Evolutionary conservation across 164 flowering plant genomes (phyloP).

Genomic region (Kalanchoe fedtschenkoi): DNA sequence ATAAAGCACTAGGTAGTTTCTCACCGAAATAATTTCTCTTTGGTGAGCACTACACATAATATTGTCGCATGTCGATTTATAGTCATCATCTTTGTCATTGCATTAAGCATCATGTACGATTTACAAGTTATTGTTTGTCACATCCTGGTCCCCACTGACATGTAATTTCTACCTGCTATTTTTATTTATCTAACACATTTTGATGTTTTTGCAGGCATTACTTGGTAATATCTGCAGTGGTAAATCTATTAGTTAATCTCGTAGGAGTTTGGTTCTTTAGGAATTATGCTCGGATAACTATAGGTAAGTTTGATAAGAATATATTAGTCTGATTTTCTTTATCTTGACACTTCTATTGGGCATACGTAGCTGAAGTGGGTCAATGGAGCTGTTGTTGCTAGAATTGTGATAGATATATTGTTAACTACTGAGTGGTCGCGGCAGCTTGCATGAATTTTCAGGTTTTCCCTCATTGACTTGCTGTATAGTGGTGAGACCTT

Average conservation of each 20-base stretch:
- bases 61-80: background rate
- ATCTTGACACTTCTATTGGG: background rate
- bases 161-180: too few relatives aligned
- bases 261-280: slow-evolving; percentile 99
- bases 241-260: slow-evolving; percentile 86
- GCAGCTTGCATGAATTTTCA: too few relatives aligned
- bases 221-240: slow-evolving; percentile 87
- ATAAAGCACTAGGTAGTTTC: background rate
- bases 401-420: background rate
- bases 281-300: slow-evolving; percentile 77
- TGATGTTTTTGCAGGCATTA: slow-evolving; percentile 58
- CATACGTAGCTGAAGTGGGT: background rate
- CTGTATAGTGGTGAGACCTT: too few relatives aligned
- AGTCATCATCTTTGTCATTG: background rate
- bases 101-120: background rate
- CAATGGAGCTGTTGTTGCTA: background rate
- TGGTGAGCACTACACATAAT: background rate
- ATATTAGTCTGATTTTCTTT: background rate
- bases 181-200: too few relatives aligned
- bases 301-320: slow-evolving; percentile 38
- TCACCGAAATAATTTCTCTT: background rate
- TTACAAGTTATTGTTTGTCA: background rate
- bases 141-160: background rate
- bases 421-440: too few relatives aligned
- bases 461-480: too few relatives aligned